These are phyloP conservation scores for Begonia peltatifolia DNA, from an alignment of 306 rosid genomes.

Conservation along the genomic window DNA sequence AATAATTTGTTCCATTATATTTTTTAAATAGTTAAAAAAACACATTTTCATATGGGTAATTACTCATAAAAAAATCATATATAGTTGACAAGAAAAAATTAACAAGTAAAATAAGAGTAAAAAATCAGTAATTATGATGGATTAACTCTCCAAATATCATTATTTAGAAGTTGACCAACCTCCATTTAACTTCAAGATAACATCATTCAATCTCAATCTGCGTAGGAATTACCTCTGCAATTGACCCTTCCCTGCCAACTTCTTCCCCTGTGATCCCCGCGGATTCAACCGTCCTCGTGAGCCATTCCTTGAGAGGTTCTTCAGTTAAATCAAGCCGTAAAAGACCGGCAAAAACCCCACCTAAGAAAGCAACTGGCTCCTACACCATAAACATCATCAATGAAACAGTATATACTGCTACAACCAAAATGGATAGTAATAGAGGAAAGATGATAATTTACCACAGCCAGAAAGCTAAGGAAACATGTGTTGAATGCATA, in stretches of 20 bases:
- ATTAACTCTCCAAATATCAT: too few relatives aligned
- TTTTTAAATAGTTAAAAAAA: too few relatives aligned
- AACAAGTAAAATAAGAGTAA: too few relatives aligned
- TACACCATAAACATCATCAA: conserved; percentile 10
- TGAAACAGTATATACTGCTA: too few relatives aligned
- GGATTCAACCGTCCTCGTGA: conserved; percentile 64
- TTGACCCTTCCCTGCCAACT: conserved; percentile 27
- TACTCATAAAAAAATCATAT: too few relatives aligned
- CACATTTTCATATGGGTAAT: too few relatives aligned
- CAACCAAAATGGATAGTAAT: background rate
- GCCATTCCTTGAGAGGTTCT: conserved; percentile 91
- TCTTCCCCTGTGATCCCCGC: conserved; percentile 54
- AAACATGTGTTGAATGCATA: too few relatives aligned
- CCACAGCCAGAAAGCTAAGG: too few relatives aligned
- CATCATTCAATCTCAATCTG: conserved; percentile 72
- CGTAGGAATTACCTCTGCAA: conserved; percentile 42
- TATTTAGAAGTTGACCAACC: too few relatives aligned
- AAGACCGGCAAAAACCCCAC: conserved; percentile 82
- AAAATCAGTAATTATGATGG: too few relatives aligned
- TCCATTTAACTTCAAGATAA: background rate
- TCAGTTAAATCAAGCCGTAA: conserved; percentile 78
- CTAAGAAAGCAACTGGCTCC: conserved; percentile 93
- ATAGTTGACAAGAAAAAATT: too few relatives aligned
- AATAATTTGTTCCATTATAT: too few relatives aligned
- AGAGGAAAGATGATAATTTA: background rate